A percentile compares a stretch with the other conserved stretches of the same genome.
phyloP scores from a whole-genome alignment of 148 eudicot genomes.

The Oxyria digyna region DNA sequence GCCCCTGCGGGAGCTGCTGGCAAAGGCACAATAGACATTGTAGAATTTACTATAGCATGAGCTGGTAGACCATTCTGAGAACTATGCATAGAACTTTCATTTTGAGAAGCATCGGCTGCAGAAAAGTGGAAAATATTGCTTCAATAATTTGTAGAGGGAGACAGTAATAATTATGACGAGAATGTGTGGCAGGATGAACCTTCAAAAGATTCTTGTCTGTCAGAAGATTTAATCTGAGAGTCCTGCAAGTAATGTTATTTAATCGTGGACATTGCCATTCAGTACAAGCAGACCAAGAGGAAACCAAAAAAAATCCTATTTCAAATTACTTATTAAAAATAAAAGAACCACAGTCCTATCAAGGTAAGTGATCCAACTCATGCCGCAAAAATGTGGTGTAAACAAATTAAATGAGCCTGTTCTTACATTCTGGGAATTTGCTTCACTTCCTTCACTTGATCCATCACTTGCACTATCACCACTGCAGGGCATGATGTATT shows the following conservation, averaged over 20 bases:
- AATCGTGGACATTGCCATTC: neutral
- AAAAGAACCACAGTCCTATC: neutral
- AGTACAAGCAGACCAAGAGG: neutral
- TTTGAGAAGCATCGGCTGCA: constrained; percentile 61
- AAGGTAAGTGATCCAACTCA: neutral
- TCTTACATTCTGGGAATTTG: constrained; percentile 84
- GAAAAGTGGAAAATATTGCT: constrained; percentile 8
- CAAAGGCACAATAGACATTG: constrained; percentile 50
- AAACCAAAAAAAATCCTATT: neutral
- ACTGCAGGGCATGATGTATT: constrained; percentile 30
- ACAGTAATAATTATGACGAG: constrained; percentile 9
- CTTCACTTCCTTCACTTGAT: constrained; percentile 97
- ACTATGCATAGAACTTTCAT: constrained; percentile 44
- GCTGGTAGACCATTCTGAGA: constrained; percentile 60
- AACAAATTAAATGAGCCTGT: constrained; percentile 2
- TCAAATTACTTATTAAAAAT: neutral
- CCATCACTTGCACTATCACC: constrained; percentile 86
- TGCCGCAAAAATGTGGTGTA: neutral
- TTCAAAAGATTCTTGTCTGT: constrained; percentile 52
- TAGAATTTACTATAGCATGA: constrained; percentile 49
- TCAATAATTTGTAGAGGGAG: neutral
- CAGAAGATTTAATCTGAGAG: constrained; percentile 52
- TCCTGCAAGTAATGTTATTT: constrained; percentile 31
- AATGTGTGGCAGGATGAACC: constrained; percentile 24
- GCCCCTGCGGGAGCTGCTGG: constrained; percentile 48